Evolutionary conservation across 164 flowering plant species (phyloP).

Genomic region (Echeveria elegans): DNA sequence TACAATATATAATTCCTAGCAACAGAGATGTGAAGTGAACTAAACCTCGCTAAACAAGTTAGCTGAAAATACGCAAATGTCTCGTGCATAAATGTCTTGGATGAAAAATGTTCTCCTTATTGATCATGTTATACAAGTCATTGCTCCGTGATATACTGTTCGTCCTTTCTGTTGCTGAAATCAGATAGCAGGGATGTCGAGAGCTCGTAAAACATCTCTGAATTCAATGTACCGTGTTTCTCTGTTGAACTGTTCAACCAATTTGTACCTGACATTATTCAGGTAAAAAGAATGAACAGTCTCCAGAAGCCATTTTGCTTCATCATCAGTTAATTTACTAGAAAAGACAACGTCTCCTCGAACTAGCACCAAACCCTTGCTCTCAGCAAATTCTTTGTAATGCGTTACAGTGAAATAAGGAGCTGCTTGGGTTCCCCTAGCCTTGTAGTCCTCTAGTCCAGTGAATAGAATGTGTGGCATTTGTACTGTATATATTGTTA

Average conservation of each 20-base stretch:
- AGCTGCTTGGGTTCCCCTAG: conserved; percentile 92
- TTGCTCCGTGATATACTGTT: too few species aligned
- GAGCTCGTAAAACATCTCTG: conserved; percentile 66
- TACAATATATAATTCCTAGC: not conserved
- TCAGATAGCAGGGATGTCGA: conserved; percentile 67
- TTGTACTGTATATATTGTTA: conserved; percentile 64
- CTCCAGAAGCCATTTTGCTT: conserved; percentile 83
- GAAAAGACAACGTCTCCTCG: conserved; percentile 85
- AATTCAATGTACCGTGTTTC: conserved; percentile 80
- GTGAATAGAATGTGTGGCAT: conserved; percentile 86
- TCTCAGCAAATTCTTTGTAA: conserved; percentile 78
- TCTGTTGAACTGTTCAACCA: conserved; percentile 82
- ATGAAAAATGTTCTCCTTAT: not conserved
- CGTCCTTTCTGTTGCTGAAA: not conserved
- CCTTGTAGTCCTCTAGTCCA: conserved; percentile 97
- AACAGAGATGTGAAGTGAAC: not conserved
- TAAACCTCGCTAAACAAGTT: not conserved
- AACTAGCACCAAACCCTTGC: conserved; percentile 77
- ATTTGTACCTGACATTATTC: conserved; percentile 71
- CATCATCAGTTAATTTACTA: conserved; percentile 73
- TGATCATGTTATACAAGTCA: not conserved
- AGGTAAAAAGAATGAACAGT: conserved; percentile 78
- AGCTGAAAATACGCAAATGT: not conserved
- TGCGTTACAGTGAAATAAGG: conserved; percentile 70
- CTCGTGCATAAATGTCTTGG: not conserved